phyloP scores from a whole-genome alignment of 1,284 basidiomycete species.

The Bjerkandera adusta region DNA sequence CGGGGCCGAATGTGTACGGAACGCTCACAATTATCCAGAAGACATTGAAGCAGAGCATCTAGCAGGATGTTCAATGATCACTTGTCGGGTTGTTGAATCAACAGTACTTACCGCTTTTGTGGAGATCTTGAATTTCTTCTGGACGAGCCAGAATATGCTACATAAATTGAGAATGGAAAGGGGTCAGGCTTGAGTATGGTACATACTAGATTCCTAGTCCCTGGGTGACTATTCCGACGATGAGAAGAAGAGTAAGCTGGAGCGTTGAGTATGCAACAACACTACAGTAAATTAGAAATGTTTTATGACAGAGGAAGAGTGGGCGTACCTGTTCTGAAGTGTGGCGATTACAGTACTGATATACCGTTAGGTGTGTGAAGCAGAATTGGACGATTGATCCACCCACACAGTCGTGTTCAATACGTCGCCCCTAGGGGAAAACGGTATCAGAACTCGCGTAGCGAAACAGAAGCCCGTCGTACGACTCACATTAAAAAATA shows the following conservation, averaged over 20 bases:
- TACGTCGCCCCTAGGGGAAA: slow-evolving; percentile 56
- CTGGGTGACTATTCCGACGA: slow-evolving; percentile 77
- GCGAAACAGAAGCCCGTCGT: no score
- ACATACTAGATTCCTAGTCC: slow-evolving; percentile 73
- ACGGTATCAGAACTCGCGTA: background rate
- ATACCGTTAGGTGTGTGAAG: no score
- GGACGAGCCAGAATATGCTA: slow-evolving; percentile 76
- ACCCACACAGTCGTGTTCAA: slow-evolving; percentile 73
- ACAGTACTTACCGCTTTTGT: slow-evolving; percentile 60
- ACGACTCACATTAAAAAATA: slow-evolving; percentile 71
- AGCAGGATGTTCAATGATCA: slow-evolving; percentile 8
- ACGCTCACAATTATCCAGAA: slow-evolving; percentile 65
- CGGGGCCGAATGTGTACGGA: background rate
- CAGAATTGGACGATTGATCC: slow-evolving; percentile 1
- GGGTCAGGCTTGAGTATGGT: background rate
- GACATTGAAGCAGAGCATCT: slow-evolving; percentile 74
- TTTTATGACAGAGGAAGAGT: slow-evolving; percentile 18
- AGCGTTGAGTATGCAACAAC: slow-evolving; percentile 66
- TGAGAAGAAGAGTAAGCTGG: slow-evolving; percentile 66
- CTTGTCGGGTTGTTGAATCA: background rate
- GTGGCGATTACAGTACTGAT: slow-evolving; percentile 81
- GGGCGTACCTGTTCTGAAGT: slow-evolving; percentile 67
- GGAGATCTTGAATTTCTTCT: slow-evolving; percentile 66
- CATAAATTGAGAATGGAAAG: slow-evolving; percentile 3
- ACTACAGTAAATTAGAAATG: slow-evolving; percentile 22